Percentiles rank a stretch among this genome's conserved stretches.
phyloP scores from a whole-genome alignment of 2,329 filamentous ascomycete genomes.

The Chlorencoelia australis region DNA sequence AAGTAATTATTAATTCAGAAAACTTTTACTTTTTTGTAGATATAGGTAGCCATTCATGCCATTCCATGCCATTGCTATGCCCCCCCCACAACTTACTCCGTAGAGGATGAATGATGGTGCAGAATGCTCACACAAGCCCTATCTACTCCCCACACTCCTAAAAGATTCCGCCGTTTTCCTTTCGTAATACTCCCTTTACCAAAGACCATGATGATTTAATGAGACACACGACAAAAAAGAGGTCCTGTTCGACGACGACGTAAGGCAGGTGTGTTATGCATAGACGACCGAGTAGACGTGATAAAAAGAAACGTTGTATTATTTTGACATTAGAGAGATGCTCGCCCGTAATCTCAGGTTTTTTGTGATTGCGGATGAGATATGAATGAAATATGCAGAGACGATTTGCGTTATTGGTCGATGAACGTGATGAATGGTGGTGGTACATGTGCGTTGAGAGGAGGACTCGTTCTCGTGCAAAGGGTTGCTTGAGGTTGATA shows the following conservation, averaged over 20 bases:
- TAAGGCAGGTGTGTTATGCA: neutral
- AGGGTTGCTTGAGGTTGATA: constrained; percentile 2
- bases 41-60: too few relatives aligned
- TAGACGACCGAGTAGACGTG: neutral
- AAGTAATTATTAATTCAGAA: too few relatives aligned
- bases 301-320: constrained; percentile 6
- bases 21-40: too few relatives aligned
- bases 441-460: constrained; percentile 4
- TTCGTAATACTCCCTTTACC: neutral
- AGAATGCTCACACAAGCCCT: too few relatives aligned
- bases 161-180: neutral
- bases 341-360: constrained; percentile 4
- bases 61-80: too few relatives aligned
- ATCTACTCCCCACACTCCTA: constrained; percentile 4
- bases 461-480: neutral
- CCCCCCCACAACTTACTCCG: too few relatives aligned
- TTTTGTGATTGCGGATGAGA: constrained; percentile 3
- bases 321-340: constrained; percentile 8
- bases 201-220: neutral
- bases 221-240: neutral
- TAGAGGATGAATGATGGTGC: too few relatives aligned
- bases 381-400: constrained; percentile 1
- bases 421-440: constrained; percentile 4
- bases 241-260: neutral
- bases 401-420: neutral